These are phyloP conservation scores for Funneliformis caledonium DNA, from an alignment of 371 early-diverging fungal genomes.

Conservation along the genomic window DNA sequence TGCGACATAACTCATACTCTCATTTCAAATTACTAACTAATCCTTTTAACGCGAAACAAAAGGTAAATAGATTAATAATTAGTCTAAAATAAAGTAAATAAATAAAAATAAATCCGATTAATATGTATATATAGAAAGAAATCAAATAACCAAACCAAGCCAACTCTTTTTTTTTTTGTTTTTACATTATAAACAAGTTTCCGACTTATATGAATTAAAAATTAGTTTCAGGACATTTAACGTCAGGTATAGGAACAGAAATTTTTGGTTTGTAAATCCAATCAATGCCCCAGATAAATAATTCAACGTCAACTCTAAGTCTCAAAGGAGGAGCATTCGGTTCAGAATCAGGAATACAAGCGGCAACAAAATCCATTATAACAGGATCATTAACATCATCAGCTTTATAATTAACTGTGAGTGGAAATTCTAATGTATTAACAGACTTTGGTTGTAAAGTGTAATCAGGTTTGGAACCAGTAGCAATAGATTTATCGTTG, in stretches of 20 bases:
- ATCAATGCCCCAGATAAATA: slow-evolving; percentile 17
- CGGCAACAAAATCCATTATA: background rate
- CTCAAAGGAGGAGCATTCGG: background rate
- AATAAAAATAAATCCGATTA: too few species aligned
- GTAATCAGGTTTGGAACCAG: slow-evolving; percentile 11
- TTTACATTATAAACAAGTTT: too few species aligned
- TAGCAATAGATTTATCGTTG: background rate
- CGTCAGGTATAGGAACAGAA: background rate
- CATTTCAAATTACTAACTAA: too few species aligned
- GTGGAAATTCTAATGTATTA: background rate
- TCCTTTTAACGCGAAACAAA: too few species aligned
- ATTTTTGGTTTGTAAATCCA: slow-evolving; percentile 22
- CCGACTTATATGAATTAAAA: too few species aligned
- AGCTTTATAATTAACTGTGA: background rate
- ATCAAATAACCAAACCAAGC: too few species aligned
- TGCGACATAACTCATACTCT: too few species aligned
- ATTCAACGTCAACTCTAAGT: slow-evolving; percentile 4
- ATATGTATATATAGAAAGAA: too few species aligned
- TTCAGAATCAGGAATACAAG: background rate
- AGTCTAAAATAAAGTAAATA: too few species aligned
- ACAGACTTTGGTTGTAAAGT: background rate
- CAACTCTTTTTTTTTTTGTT: too few species aligned
- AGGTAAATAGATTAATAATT: too few species aligned
- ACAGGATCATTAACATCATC: background rate
- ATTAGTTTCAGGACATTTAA: slow-evolving; percentile 13